A percentile compares a stretch with the other conserved stretches of the same genome.
These are phyloP conservation scores for Tetrahymena borealis DNA, from an alignment of 73 alveolate species.

Conservation along the genomic window DNA sequence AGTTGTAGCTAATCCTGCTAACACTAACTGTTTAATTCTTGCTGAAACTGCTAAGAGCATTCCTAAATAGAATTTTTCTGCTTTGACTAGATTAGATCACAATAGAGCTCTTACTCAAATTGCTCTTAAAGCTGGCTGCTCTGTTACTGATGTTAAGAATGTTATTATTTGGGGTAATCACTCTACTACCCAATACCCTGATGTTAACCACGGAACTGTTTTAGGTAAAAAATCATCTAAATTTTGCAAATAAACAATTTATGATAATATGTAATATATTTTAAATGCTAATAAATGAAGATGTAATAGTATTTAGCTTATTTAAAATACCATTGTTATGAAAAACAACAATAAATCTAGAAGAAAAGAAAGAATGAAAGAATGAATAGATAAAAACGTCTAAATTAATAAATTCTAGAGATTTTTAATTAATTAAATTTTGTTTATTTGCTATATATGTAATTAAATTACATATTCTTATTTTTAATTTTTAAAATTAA, in stretches of 20 bases:
- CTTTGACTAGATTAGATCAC: slow-evolving; percentile 81
- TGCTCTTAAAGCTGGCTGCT: slow-evolving; percentile 35
- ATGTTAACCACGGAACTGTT: slow-evolving; percentile 36
- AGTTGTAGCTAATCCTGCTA: slow-evolving; percentile 89
- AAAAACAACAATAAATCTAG: too few relatives aligned
- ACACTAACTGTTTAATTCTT: slow-evolving; percentile 74
- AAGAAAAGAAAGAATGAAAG: too few relatives aligned
- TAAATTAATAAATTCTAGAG: too few relatives aligned
- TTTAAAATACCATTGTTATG: too few relatives aligned
- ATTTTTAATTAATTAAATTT: too few relatives aligned
- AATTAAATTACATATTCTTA: not conserved
- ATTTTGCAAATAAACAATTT: not conserved
- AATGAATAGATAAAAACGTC: too few relatives aligned
- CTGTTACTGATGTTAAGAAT: slow-evolving; percentile 44
- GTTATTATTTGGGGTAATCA: slow-evolving; percentile 87
- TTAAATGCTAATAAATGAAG: not conserved
- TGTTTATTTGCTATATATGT: not conserved
- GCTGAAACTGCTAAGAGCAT: slow-evolving; percentile 62
- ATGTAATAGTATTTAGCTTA: too few relatives aligned
- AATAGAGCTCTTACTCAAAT: slow-evolving; percentile 67
- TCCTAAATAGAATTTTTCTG: slow-evolving; percentile 71
- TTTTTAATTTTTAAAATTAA: too few relatives aligned
- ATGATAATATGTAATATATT: not conserved
- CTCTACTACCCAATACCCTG: slow-evolving; percentile 65
- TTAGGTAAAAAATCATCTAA: not conserved